Conservation (phyloP, 129 eudicot genomes). For the Chrysanthemum lavandulifolium region DNA sequence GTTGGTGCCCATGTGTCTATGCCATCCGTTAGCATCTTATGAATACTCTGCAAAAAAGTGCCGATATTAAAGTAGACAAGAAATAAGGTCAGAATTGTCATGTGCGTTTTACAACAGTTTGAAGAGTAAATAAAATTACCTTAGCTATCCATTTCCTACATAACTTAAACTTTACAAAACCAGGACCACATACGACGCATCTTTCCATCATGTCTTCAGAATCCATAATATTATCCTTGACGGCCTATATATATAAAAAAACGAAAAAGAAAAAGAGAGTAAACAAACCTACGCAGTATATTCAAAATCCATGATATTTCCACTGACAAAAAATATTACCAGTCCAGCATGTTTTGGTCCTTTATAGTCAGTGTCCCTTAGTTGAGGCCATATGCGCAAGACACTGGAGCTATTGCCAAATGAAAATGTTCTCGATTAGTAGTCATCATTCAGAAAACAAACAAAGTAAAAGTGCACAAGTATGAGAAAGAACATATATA, state of each 20-base stretch:
- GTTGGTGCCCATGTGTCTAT: too few species aligned
- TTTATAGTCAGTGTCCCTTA: background rate
- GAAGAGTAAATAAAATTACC: background rate
- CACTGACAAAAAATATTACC: background rate
- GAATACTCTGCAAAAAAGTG: background rate
- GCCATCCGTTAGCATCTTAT: background rate
- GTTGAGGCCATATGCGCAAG: background rate
- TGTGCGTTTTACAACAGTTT: background rate
- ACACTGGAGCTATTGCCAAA: background rate
- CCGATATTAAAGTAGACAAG: background rate
- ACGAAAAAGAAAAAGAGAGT: background rate
- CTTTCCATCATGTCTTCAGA: too few species aligned
- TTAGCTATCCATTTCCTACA: background rate
- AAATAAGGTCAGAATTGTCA: background rate
- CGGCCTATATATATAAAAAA: background rate
- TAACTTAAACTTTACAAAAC: background rate
- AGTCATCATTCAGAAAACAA: background rate
- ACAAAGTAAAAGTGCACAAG: background rate
- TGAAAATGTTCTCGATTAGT: background rate
- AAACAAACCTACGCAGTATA: background rate
- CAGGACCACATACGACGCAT: background rate
- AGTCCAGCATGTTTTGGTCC: conserved; percentile 3
- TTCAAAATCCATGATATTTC: background rate
- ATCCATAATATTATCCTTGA: background rate
- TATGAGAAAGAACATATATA: too few species aligned